Evolutionary conservation across 1,139 yeast genomes (phyloP), one percentile per base, ranked within the genome.

Genomic region (Hyphopichia wangnamkhiaoensis): DNA sequence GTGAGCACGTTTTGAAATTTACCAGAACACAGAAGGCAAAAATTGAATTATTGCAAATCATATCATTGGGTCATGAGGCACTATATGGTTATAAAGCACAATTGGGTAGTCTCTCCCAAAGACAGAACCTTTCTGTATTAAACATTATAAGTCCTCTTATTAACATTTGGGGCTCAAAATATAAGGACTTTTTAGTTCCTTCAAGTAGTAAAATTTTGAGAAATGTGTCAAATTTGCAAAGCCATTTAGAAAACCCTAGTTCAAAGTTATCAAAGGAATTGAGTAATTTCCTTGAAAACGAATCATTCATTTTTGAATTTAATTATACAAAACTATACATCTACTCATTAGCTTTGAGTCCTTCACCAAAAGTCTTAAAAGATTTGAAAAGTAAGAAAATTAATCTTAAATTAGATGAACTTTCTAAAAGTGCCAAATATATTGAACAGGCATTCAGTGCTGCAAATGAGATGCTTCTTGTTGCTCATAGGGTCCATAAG

Each of bases 321-420:
- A 82, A 87, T 57, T 91, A 91, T 59, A 83, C 94, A 13, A 84
- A 87, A 47, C 63, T 91, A 28, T 91, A 89, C 59, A 81, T 89
- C 29, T 90, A 82, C 58, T 88, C 96, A 1, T 65, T 90, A 40
- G 95, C 96, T 0, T 67, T 91, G n/a, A 76, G 77, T 50, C 79
- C 76, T 47, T 76, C 68, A 5, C 58, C 61, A 5, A 39, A 43
- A 23, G 42, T 41, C 21, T 45, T 46, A 16, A 49, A 48, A 16
- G 54, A 49, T 31, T 45, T 50, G 10, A 56, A 53, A 38, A 33
- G 44, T 3, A 49, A 49, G 5, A 56, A 50, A 33, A 50, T 59
- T 5, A 56, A 62, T n/a, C 62, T 83, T 43, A 75, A 80, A 45
- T 61, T 86, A 23, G 88, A 83, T 52, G 94, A 87, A 54, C 74